These are phyloP conservation scores for Trametes cinnabarina DNA, from an alignment of 768 basidiomycete genomes.

Conservation along the genomic window DNA sequence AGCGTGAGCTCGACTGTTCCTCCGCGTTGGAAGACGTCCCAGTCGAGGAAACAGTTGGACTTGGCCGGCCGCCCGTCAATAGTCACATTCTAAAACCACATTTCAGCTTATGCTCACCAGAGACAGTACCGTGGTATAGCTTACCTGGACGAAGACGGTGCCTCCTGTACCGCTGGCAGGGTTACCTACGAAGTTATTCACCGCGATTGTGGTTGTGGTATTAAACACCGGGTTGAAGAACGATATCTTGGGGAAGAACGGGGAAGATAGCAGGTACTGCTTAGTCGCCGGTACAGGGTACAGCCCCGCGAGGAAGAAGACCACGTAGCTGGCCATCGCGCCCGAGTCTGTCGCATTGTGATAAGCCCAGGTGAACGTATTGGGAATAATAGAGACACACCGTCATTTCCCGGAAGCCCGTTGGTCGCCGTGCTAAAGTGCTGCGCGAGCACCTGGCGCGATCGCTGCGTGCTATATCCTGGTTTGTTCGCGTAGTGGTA, in stretches of 20 bases:
- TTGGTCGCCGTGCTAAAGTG: conserved; percentile 55
- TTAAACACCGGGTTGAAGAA: conserved; percentile 61
- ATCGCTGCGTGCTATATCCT: conserved; percentile 54
- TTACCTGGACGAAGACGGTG: conserved; percentile 55
- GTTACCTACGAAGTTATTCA: conserved; percentile 51
- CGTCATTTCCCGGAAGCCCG: conserved; percentile 66
- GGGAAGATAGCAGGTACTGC: conserved; percentile 59
- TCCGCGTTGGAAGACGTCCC: conserved; percentile 57
- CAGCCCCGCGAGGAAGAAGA: conserved; percentile 57
- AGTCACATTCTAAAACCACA: conserved; percentile 44
- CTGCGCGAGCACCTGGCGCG: conserved; percentile 52
- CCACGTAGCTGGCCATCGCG: conserved; percentile 62
- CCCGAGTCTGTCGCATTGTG: conserved; percentile 36
- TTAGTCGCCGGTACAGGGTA: conserved; percentile 63
- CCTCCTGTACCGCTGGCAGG: conserved; percentile 51
- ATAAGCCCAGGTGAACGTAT: background rate
- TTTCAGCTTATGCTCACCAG: background rate
- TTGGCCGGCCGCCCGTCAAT: conserved; percentile 57
- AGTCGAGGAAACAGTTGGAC: conserved; percentile 64
- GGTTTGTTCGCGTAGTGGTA: conserved; percentile 66
- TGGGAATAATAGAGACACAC: conserved; percentile 27
- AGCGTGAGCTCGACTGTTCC: conserved; percentile 54
- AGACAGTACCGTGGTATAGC: conserved; percentile 3
- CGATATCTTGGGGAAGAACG: conserved; percentile 58
- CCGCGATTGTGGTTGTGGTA: conserved; percentile 53